These are phyloP conservation scores for Lindgomyces ingoldianus DNA, from an alignment of 495 filamentous ascomycete genomes.

Conservation along the genomic window DNA sequence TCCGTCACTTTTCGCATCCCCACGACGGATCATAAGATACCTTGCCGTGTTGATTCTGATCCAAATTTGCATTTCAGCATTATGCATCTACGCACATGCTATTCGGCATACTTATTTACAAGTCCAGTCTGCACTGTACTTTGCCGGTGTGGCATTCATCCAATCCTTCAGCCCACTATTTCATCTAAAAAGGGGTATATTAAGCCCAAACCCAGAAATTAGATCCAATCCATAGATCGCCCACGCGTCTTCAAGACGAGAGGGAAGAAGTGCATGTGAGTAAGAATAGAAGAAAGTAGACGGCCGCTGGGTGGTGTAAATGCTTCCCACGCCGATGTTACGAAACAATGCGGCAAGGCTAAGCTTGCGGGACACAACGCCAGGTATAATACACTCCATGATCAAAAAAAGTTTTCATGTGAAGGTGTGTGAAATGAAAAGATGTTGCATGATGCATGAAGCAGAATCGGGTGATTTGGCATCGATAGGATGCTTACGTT, in stretches of 20 bases:
- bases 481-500: too few species aligned
- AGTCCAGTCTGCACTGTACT: not conserved
- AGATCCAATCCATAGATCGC: slow-evolving; percentile 11
- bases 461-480: too few species aligned
- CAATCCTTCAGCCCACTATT: not conserved
- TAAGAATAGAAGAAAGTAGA: not conserved
- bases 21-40: too few species aligned
- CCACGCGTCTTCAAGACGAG: slow-evolving; percentile 20
- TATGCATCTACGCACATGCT: not conserved
- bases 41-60: not conserved
- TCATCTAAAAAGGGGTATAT: slow-evolving; percentile 23
- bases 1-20: not conserved
- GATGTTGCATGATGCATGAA: not conserved
- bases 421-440: not conserved
- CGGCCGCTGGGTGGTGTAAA: not conserved
- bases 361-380: not conserved
- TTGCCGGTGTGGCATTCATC: not conserved
- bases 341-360: not conserved
- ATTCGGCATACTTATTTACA: slow-evolving; percentile 5
- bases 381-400: not conserved
- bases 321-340: not conserved
- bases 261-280: slow-evolving; percentile 1
- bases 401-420: not conserved
- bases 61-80: not conserved
- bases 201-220: slow-evolving; percentile 17